Base-by-base conservation (phyloP, 163 green algal genomes). In the Chloromonas sp. region DNA sequence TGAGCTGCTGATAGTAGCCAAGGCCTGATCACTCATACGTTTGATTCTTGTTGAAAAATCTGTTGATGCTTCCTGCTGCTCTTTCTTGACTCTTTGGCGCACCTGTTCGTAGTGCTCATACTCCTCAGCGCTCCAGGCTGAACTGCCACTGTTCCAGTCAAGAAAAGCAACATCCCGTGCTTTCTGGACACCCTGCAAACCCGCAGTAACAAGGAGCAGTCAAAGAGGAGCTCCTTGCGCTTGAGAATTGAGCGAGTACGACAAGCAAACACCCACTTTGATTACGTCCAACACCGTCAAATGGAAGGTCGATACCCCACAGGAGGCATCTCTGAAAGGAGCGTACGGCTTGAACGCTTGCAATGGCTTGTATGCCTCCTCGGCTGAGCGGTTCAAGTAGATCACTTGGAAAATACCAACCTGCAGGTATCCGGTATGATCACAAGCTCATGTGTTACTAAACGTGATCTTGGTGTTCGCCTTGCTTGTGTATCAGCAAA, bases 101-200 rank as follows among this genome's bases (percentile, higher is more conserved):
- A 94, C 92, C 91, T 97, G 95, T 89, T 99, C 96, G 76, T 97
- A 98, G 88, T 96, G 90, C 86, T 98, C 94, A 83, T 98, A 99
- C 88, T 98, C 94, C 57, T 95, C 94, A 58, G 97, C 61, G 82
- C 96, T 92, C 87, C 97, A 98, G 0, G 84, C 82, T 74, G 89
- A 93, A 15, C 82, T 87, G 61, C 88, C 86, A 80, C 87, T 85
- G 66, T 95, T 89, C 92, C 94, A 97, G 86, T 97, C 92, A 36
- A 98, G 92, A 79, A 98, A 95, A 0, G 95, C 96, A 0, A 93
- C 89, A 15, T 94, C 88, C 13, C 93, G 94, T 0, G 96, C 96
- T 61, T 93, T 94, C 57, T 92, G 88, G 70, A 98, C 89, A 58
- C 95, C 96, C 87, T 94, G 91, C 60, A 71, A 15, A 58, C 5